Percentiles rank a stretch among this genome's conserved stretches.
Evolutionary conservation across 345 rosid genomes (phyloP).

Genomic region (Litchi chinensis): DNA sequence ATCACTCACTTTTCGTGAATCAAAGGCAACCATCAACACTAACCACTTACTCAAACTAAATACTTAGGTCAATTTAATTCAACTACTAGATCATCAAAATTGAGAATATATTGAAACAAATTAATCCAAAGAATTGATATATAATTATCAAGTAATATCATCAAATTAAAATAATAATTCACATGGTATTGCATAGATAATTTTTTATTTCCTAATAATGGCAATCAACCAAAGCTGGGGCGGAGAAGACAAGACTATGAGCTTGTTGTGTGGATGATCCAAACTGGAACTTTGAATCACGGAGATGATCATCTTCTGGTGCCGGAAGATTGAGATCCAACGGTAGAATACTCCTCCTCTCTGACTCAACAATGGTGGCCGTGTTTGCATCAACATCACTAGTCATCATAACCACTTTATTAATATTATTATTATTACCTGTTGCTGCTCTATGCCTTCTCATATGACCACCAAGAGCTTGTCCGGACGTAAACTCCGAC

Average conservation of each 20-base stretch:
- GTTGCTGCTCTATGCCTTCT: conserved; percentile 73
- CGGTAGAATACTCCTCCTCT: conserved; percentile 40
- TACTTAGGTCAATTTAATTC: conserved; percentile 18
- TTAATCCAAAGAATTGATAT: conserved; percentile 31
- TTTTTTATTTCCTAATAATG: conserved; percentile 51
- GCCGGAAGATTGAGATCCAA: conserved; percentile 98
- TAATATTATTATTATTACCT: conserved; percentile 18
- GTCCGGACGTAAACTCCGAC: conserved; percentile 86
- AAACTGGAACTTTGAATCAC: conserved; percentile 63
- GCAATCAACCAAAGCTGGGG: conserved; percentile 88
- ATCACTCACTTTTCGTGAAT: conserved; percentile 90
- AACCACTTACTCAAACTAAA: conserved; percentile 87
- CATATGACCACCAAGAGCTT: conserved; percentile 99
- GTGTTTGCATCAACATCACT: conserved; percentile 26
- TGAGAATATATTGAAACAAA: background rate
- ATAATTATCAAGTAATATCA: conserved; percentile 4
- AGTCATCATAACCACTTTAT: background rate
- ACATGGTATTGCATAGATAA: conserved; percentile 31
- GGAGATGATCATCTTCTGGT: conserved; percentile 68
- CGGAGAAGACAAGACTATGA: conserved; percentile 45
- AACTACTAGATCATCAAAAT: conserved; percentile 43
- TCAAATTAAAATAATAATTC: conserved; percentile 36
- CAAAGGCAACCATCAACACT: conserved; percentile 81
- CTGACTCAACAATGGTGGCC: background rate
- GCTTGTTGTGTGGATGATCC: conserved; percentile 46